Conservation (phyloP, 768 basidiomycete genomes). For the Cyathus striatus region DNA sequence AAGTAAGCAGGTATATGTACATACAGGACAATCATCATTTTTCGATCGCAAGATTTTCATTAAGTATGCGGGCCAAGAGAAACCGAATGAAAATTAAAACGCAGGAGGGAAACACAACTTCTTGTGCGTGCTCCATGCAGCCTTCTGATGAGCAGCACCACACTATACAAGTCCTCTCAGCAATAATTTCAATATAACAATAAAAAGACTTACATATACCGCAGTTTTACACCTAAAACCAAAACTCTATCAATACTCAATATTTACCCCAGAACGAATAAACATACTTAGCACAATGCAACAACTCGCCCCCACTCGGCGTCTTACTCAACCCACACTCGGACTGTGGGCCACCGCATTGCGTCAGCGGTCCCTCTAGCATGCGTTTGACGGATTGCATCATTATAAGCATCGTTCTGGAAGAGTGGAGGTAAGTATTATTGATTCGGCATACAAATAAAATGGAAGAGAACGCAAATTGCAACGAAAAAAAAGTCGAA, state of each 20-base stretch:
- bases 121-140: constrained; percentile 31
- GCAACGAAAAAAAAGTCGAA: no score
- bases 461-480: no score
- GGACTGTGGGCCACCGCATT: constrained; percentile 27
- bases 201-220: constrained; percentile 29
- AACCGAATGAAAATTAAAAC: constrained; percentile 16
- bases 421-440: no score
- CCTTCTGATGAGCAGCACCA: constrained; percentile 27
- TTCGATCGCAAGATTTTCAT: not conserved
- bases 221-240: constrained; percentile 31
- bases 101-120: constrained; percentile 21
- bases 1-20: no score
- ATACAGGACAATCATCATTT: not conserved
- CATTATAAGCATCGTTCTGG: constrained; percentile 24
- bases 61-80: not conserved
- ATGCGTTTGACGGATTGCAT: constrained; percentile 18
- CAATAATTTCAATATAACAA: not conserved
- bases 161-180: constrained; percentile 19
- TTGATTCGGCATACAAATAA: no score
- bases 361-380: constrained; percentile 20
- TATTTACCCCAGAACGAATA: not conserved
- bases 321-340: constrained; percentile 8
- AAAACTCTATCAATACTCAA: not conserved
- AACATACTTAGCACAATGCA: constrained; percentile 32
- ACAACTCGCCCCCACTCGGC: constrained; percentile 21